Percentiles rank a stretch among this genome's conserved stretches.
Conservation (phyloP, 2,329 filamentous ascomycete species). For the Rutstroemia sydowiana region DNA sequence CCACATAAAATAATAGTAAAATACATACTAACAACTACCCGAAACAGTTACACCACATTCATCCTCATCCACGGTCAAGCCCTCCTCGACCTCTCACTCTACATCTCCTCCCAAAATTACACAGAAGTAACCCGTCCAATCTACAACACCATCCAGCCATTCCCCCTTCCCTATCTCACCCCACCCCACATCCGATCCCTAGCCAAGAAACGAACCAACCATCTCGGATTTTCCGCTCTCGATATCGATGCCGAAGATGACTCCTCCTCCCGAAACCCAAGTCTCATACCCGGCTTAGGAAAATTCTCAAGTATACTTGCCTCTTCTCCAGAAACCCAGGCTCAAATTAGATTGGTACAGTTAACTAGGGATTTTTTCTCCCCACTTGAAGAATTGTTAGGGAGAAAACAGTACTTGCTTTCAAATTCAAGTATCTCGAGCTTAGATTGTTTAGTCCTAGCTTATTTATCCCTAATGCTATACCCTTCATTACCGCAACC, state of each 20-base stretch:
- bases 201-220: conserved; percentile 62
- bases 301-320: conserved; percentile 48
- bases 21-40: neutral
- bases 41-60: conserved; percentile 52
- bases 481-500: conserved; percentile 51
- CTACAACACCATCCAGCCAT: conserved; percentile 72
- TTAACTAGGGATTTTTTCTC: conserved; percentile 64
- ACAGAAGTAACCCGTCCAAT: conserved; percentile 66
- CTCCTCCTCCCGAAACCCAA: conserved; percentile 25
- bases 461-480: conserved; percentile 70
- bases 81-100: conserved; percentile 79
- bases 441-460: conserved; percentile 74
- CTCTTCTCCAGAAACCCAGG: conserved; percentile 63
- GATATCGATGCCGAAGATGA: conserved; percentile 49
- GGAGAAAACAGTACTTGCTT: conserved; percentile 48
- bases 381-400: conserved; percentile 59
- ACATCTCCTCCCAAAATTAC: conserved; percentile 87
- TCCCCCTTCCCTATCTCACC: conserved; percentile 82
- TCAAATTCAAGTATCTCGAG: conserved; percentile 45
- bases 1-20: neutral
- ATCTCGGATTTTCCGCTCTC: conserved; percentile 61
- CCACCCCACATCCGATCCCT: conserved; percentile 65
- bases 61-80: conserved; percentile 67
- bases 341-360: conserved; percentile 68
- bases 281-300: conserved; percentile 30